Conservation (phyloP, 805 yeast genomes). For the Metschnikowia koreensis region DNA sequence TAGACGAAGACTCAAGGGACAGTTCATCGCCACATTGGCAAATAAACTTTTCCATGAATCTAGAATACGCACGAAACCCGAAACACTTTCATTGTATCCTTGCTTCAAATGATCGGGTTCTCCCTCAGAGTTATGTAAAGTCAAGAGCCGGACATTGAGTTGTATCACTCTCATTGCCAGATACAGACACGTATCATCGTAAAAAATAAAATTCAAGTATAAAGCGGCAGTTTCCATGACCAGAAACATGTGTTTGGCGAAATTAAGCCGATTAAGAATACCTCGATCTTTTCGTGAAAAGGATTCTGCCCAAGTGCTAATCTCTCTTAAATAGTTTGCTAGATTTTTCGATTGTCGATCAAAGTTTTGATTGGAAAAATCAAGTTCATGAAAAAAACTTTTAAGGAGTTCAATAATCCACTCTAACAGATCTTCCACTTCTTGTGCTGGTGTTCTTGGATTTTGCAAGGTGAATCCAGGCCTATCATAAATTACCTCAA, state of each 20-base stretch:
- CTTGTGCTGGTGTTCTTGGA: not conserved
- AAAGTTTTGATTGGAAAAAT: not conserved
- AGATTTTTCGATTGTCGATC: not conserved
- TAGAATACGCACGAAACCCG: not conserved
- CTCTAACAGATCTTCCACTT: not conserved
- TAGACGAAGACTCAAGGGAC: not conserved
- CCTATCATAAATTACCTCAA: not conserved
- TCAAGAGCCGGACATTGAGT: slow-evolving; percentile 1
- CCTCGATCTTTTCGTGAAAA: not conserved
- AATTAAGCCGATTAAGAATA: not conserved
- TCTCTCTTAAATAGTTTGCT: not conserved
- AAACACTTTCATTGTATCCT: not conserved
- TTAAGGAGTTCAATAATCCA: not conserved
- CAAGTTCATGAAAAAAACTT: not conserved
- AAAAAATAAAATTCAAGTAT: not conserved
- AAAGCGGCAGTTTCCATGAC: not conserved
- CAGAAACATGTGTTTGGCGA: not conserved
- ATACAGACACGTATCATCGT: not conserved
- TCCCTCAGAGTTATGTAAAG: not conserved
- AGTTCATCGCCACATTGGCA: not conserved
- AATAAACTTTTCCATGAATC: not conserved
- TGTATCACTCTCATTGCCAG: not conserved
- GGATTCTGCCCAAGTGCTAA: not conserved
- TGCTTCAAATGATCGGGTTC: not conserved
- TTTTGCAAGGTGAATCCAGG: not conserved